Base-by-base conservation (phyloP, 805 yeast genomes). In the Metschnikowia hibisci region DNA sequence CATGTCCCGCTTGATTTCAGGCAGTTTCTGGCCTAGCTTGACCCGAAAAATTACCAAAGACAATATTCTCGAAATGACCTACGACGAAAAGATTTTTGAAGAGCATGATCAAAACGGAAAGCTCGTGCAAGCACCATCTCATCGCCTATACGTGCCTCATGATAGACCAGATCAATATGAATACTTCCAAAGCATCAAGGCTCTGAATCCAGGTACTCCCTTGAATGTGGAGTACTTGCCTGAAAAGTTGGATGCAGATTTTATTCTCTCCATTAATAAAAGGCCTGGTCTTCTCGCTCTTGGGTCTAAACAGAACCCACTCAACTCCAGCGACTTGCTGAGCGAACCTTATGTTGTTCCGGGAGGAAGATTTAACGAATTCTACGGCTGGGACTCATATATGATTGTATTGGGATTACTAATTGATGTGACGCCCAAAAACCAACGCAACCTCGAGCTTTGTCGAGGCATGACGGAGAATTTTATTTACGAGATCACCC, bases 331-430 rank as follows among this genome's bases (percentile, higher is more conserved):
- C 13, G 70, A 74, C 11, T 54, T 84, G 36, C 69, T 76, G 31
- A 87, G 89, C 15, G 81, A 76, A 56, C 96, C 96, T 0, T 91
- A 91, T 62, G 85, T 87, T 13, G 98, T 91, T 18, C 99, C 99
- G 1, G 99, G 99, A 13, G 98, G 99, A 16, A 73, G 99, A 50
- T 91, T 91, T 66, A 93, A 93, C 66, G 99, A 91, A 66, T 76
- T 89, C 45, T 91, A 93, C 58, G 99, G 98, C 12, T 91, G 99
- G 99, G 99, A 91, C 62, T 88, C 96, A 2, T 91, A 93, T 59
- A 86, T 93, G 84, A 89, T 84, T 59, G 78, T 93, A 0, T 63
- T 89, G 18, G 99, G 98, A 1, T 71, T 93, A 32, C 61, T 93
- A 20, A 74, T 77, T 22, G 84, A 85, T 56, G 71, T 62, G 1